phyloP scores from a whole-genome alignment of 345 rosid species.

The Lepidium africanum region DNA sequence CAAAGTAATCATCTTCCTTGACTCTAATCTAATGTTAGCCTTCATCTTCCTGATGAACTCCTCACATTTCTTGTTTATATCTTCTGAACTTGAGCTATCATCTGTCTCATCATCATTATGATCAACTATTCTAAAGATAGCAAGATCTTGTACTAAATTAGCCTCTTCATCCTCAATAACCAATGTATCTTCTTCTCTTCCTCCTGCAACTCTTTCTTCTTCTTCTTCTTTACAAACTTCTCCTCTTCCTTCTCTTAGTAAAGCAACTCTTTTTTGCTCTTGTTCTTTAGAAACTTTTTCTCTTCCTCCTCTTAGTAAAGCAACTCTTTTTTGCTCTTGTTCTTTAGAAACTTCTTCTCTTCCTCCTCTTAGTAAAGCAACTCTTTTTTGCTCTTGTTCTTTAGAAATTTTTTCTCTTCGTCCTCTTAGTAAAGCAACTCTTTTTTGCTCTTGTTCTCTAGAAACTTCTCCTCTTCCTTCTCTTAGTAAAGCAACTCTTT shows the following conservation, averaged over 20 bases:
- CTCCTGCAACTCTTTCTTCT: background rate
- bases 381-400: no score
- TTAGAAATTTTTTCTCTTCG: slow-evolving; percentile 5
- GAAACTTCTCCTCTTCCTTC: background rate
- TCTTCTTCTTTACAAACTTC: background rate
- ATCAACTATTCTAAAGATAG: background rate
- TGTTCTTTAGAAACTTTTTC: background rate
- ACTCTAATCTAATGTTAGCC: slow-evolving; percentile 31
- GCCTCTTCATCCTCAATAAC: slow-evolving; percentile 18
- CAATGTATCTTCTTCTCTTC: background rate
- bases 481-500: background rate
- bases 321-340: no score
- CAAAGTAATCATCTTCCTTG: slow-evolving; percentile 2
- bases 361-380: no score
- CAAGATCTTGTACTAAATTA: slow-evolving; percentile 5
- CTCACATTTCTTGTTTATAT: slow-evolving; percentile 61
- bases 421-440: background rate
- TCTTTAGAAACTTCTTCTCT: no score
- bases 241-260: background rate
- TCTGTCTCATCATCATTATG: slow-evolving; percentile 14
- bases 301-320: background rate
- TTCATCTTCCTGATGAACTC: slow-evolving; percentile 62
- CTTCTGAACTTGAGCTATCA: slow-evolving; percentile 39
- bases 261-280: background rate
- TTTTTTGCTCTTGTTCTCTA: no score